Percentiles rank a stretch among this genome's conserved stretches.
phyloP scores from a whole-genome alignment of 78 protist genomes.

The Trichosphaerium sp. region DNA sequence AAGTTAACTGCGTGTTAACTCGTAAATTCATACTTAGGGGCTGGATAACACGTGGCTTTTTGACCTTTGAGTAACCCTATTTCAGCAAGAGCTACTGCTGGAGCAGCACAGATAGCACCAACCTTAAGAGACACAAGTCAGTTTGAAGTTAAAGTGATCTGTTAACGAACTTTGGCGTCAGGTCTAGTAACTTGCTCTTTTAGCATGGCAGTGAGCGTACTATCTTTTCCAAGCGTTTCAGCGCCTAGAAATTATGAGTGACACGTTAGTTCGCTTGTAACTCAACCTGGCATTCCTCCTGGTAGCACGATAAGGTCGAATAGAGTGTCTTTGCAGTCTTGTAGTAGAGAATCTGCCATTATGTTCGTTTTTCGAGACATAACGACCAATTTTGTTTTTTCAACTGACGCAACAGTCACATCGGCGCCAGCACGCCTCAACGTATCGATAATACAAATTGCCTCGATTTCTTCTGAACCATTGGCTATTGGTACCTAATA shows the following conservation, averaged over 20 bases:
- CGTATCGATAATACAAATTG: neutral
- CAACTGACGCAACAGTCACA: conserved; percentile 8
- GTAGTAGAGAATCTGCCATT: conserved; percentile 1
- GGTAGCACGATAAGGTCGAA: neutral
- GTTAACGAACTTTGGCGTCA: no score
- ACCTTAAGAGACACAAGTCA: neutral
- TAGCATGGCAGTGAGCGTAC: neutral
- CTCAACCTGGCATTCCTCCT: conserved; percentile 9
- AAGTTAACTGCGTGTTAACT: no score
- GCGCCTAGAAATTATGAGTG: no score
- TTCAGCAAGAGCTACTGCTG: neutral
- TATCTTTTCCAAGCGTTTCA: neutral
- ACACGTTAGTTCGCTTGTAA: no score
- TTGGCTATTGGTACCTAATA: conserved; percentile 25
- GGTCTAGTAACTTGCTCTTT: conserved; percentile 6
- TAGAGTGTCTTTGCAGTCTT: neutral
- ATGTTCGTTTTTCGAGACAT: conserved; percentile 2
- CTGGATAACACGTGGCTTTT: neutral
- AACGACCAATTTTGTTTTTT: neutral
- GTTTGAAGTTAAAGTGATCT: no score
- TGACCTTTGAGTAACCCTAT: neutral
- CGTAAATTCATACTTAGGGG: neutral
- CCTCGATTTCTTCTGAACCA: conserved; percentile 12
- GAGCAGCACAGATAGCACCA: conserved; percentile 17
- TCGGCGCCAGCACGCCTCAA: conserved; percentile 16